Percentiles rank a stretch among this genome's conserved stretches.
Evolutionary conservation across 2,329 filamentous ascomycete genomes (phyloP).

Genomic region (Escovopsis sp.): DNA sequence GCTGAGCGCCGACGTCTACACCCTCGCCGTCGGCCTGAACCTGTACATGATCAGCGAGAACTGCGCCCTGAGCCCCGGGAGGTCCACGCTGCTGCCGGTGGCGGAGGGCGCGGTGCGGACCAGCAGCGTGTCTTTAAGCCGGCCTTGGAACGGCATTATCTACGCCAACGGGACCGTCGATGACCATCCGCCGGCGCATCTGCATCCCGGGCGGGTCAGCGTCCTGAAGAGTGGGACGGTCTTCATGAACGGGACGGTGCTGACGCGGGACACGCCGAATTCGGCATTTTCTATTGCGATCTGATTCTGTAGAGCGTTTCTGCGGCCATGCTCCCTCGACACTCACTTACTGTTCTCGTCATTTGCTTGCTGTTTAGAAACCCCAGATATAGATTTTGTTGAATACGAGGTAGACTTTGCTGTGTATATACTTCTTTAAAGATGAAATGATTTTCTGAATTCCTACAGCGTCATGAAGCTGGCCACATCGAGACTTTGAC

Average conservation of each 20-base stretch:
- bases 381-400: no score
- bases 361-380: no score
- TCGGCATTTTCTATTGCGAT: slow-evolving; percentile 1
- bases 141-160: slow-evolving; percentile 16
- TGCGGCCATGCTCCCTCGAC: no score
- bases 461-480: no score
- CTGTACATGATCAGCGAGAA: slow-evolving; percentile 21
- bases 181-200: slow-evolving; percentile 10
- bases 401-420: no score
- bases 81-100: slow-evolving; percentile 11
- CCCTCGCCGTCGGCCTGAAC: slow-evolving; percentile 14
- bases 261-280: slow-evolving; percentile 10
- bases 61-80: slow-evolving; percentile 10
- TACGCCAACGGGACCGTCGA: slow-evolving; percentile 16
- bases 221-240: slow-evolving; percentile 14
- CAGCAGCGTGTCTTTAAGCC: not conserved
- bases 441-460: no score
- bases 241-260: slow-evolving; percentile 12
- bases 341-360: no score
- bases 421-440: no score
- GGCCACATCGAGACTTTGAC: no score
- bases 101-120: not conserved
- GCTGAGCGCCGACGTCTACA: slow-evolving; percentile 18
- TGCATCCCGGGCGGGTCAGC: slow-evolving; percentile 9
- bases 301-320: no score